Evolutionary conservation across 345 rosid species (phyloP).

Genomic region (Aurinia saxatilis): DNA sequence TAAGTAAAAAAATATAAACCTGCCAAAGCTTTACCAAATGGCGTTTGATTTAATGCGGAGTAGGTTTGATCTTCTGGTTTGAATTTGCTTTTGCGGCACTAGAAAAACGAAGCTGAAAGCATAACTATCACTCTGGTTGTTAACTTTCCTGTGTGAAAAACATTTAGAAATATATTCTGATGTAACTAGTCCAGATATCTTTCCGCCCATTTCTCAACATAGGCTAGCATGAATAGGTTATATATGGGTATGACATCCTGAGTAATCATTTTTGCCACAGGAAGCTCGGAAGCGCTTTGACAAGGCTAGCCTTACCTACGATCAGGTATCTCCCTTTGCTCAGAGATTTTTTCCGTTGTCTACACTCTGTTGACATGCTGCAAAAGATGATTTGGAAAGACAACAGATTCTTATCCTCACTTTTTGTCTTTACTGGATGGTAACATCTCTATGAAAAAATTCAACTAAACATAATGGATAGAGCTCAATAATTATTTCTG

Average conservation of each 20-base stretch:
- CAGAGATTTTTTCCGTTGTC: slow-evolving; percentile 2
- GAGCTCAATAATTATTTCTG: background rate
- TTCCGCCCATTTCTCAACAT: background rate
- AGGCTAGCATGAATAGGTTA: background rate
- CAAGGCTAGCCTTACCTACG: slow-evolving; percentile 87
- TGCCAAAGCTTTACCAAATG: background rate
- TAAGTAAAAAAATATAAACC: background rate
- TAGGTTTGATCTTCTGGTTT: background rate
- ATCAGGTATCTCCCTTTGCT: slow-evolving; percentile 52
- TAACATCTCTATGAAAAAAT: background rate
- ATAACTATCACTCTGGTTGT: background rate
- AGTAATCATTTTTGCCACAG: slow-evolving; percentile 42
- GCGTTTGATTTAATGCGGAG: background rate
- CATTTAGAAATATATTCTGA: background rate
- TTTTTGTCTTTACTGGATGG: background rate
- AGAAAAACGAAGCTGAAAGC: background rate
- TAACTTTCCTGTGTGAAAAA: background rate
- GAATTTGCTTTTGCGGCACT: background rate
- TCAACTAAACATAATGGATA: background rate
- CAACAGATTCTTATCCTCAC: background rate
- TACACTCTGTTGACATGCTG: background rate
- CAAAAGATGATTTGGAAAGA: background rate
- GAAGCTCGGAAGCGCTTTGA: slow-evolving; percentile 97
- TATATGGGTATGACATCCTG: slow-evolving; percentile 12
- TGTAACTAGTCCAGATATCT: slow-evolving; percentile 5